Conservation (phyloP, 1,139 yeast genomes). For the Taphrina communis region DNA sequence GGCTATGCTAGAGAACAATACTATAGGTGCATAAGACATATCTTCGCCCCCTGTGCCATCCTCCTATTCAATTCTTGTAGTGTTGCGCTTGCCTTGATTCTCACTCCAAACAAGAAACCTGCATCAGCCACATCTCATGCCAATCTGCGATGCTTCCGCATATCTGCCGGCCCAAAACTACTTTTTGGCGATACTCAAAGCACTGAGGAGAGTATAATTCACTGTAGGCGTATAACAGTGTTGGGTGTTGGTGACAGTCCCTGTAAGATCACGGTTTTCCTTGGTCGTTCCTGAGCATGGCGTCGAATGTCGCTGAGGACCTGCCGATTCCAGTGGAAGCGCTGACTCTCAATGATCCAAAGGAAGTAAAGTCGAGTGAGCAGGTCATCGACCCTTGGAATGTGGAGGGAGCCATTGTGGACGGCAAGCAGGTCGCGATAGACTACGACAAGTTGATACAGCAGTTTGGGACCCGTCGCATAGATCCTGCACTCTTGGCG, state of each 20-base stretch:
- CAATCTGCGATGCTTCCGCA: not conserved
- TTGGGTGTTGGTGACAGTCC: not conserved
- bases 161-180: not conserved
- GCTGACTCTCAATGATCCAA: constrained; percentile 18
- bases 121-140: constrained; percentile 3
- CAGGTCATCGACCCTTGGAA: constrained; percentile 97
- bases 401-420: constrained; percentile 97
- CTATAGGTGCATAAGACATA: too few relatives aligned
- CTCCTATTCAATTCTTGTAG: too few relatives aligned
- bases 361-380: constrained; percentile 18
- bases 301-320: constrained; percentile 25
- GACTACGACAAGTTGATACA: constrained; percentile 86
- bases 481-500: constrained; percentile 70
- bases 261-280: not conserved
- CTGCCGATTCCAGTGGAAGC: constrained; percentile 36
- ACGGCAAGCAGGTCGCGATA: constrained; percentile 84
- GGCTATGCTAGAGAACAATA: too few relatives aligned
- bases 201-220: not conserved
- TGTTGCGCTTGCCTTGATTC: too few relatives aligned
- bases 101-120: too few relatives aligned
- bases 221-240: not conserved
- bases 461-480: constrained; percentile 84
- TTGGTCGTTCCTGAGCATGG: constrained; percentile 12
- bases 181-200: not conserved
- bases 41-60: too few relatives aligned